Evolutionary conservation across 176 grass and related monocot species (phyloP).

Genomic region (Tuctoria greenei): DNA sequence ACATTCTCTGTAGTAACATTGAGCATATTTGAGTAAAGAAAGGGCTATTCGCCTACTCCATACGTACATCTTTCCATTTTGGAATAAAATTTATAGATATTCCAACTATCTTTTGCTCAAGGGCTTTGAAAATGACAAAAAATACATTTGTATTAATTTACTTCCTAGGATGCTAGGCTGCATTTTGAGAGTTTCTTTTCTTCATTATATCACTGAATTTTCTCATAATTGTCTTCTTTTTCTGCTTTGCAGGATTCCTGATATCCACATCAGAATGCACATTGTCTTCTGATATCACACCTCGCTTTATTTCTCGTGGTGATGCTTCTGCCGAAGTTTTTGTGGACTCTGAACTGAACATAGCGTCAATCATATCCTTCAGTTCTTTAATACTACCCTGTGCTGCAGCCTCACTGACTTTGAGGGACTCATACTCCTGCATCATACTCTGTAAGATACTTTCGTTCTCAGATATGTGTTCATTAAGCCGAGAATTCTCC

Average conservation of each 20-base stretch:
- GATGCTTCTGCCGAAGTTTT: constrained; percentile 46
- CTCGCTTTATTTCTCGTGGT: constrained; percentile 36
- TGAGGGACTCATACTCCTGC: constrained; percentile 82
- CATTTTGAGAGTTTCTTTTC: constrained; percentile 44
- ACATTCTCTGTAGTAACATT: constrained; percentile 28
- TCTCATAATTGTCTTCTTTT: constrained; percentile 58
- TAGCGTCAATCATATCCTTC: constrained; percentile 71
- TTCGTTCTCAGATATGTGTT: constrained; percentile 73
- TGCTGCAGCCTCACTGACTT: constrained; percentile 73
- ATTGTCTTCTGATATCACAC: constrained; percentile 34
- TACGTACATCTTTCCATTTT: constrained; percentile 11
- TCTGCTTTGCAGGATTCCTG: constrained; percentile 42
- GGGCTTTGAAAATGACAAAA: constrained; percentile 16
- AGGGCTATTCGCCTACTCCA: constrained; percentile 11
- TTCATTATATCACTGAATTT: constrained; percentile 63
- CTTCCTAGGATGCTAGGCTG: constrained; percentile 33
- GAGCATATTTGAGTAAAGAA: constrained; percentile 14
- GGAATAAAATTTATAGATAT: neutral
- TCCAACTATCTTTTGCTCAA: constrained; percentile 21
- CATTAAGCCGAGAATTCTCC: constrained; percentile 72
- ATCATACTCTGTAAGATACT: constrained; percentile 53
- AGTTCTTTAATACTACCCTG: constrained; percentile 65
- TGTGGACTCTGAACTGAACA: constrained; percentile 49
- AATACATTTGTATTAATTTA: constrained; percentile 22
- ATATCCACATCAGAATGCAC: constrained; percentile 39